Percentiles rank a stretch among this genome's conserved stretches.
Conservation (phyloP, 139 green algal species). For the Tetraselmis chui region DNA sequence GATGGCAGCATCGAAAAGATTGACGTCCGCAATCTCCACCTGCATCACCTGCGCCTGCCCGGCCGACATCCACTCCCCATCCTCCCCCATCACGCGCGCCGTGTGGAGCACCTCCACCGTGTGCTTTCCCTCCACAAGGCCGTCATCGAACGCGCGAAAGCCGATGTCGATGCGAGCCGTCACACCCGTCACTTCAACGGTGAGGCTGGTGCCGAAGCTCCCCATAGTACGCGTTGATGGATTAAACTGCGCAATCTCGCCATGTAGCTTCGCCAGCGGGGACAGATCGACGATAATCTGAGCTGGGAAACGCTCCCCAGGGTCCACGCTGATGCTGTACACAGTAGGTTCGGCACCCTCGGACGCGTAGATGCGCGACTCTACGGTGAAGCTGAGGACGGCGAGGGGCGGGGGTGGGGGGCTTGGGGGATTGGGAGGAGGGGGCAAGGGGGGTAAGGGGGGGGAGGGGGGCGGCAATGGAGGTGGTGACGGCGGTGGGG, state of each 20-base stretch:
- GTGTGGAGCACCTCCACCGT: background rate
- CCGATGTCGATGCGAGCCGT: background rate
- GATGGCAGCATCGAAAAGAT: background rate
- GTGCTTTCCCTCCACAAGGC: background rate
- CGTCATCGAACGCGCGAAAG: background rate
- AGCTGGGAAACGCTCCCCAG: background rate
- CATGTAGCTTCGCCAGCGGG: background rate
- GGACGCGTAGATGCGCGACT: background rate
- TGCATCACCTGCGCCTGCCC: background rate
- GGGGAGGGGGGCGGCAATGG: too few relatives aligned
- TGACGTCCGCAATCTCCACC: background rate
- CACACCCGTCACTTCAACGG: background rate
- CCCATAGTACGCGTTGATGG: background rate
- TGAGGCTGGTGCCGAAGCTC: background rate
- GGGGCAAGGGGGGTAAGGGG: too few relatives aligned
- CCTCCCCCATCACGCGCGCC: background rate
- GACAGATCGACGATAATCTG: background rate
- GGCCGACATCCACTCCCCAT: background rate
- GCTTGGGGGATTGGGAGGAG: background rate
- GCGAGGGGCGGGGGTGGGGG: background rate
- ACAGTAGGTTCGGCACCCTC: background rate
- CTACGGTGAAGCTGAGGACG: background rate
- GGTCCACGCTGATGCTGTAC: background rate
- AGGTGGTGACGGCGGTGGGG: background rate
- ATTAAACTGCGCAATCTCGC: background rate